These are phyloP conservation scores for Gossypium ekmanianum DNA, from an alignment of 345 rosid genomes.

Conservation along the genomic window DNA sequence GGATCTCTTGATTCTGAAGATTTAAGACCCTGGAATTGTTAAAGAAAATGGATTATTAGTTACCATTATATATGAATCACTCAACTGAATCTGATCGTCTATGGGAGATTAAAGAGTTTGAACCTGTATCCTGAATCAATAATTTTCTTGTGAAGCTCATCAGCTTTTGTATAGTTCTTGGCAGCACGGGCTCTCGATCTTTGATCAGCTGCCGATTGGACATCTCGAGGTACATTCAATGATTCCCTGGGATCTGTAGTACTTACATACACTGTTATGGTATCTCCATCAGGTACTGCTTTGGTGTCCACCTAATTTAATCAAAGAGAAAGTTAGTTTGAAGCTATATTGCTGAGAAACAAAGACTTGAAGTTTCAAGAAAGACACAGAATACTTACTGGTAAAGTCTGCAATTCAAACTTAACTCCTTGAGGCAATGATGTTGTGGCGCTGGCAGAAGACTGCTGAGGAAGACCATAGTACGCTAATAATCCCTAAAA, in stretches of 20 bases:
- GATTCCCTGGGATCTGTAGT: conserved; percentile 57
- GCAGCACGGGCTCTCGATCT: conserved; percentile 59
- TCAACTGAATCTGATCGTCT: background rate
- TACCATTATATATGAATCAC: background rate
- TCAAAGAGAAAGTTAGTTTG: background rate
- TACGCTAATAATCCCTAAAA: conserved; percentile 70
- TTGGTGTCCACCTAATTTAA: conserved; percentile 60
- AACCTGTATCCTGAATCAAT: conserved; percentile 66
- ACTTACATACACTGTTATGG: conserved; percentile 65
- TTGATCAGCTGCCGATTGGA: conserved; percentile 49
- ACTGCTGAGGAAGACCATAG: conserved; percentile 63
- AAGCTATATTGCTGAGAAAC: too few species aligned
- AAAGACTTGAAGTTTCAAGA: background rate
- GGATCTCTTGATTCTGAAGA: conserved; percentile 57
- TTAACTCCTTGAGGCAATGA: conserved; percentile 47
- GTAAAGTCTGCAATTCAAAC: conserved; percentile 67
- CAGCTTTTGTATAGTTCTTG: conserved; percentile 54
- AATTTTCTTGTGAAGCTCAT: conserved; percentile 63
- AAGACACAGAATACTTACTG: conserved; percentile 36
- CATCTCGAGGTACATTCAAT: conserved; percentile 51
- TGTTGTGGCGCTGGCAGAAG: conserved; percentile 35
- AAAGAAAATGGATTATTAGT: conserved; percentile 7
- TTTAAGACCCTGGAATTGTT: conserved; percentile 35
- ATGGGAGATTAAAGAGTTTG: background rate
- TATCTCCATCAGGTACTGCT: conserved; percentile 81